Evolutionary conservation across 1,284 basidiomycete species (phyloP), one percentile per base, ranked within the genome.

Genomic region (Apiotrichum laibachii): DNA sequence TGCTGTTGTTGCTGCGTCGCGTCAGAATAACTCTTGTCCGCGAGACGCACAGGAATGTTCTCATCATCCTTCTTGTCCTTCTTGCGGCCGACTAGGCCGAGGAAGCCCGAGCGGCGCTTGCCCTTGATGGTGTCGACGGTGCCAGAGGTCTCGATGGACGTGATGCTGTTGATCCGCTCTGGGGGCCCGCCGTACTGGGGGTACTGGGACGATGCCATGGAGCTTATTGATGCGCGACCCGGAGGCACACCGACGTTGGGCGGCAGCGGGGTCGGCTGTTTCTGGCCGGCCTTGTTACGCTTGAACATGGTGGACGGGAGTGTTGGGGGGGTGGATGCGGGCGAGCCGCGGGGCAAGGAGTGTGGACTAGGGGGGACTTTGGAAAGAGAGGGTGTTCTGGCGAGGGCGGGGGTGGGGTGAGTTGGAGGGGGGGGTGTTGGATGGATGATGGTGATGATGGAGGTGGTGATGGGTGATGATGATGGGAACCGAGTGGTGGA

Each of bases 21-120:
- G n/a, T 39, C 15, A 16, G 26, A 11, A 6, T 21, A 7, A 19
- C 22, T 40, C 26, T 47, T 13, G 37, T 47, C 26, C 35, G 16
- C 19, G 13, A 22, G 34, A 47, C 37, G 19, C 35, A 35, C 33
- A 16, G 15, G 47, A 49, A 18, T 16, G 2, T 22, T 37, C 21
- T 55, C 57, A 15, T 62, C 46, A 9, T 62, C 46, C 21, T 54
- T 39, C 59, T 62, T 62, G 53, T 65, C 63, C 60, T 65, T 65
- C 34, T 56, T 65, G 15, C 63, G 45, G 12, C 54, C 55, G 26
- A 31, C 26, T 3, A 65, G 51, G 48, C 60, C 60, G 8, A 65
- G 42, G 47, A 65, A 62, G 16, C 60, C 59, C 16, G 63, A 65
- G 19, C 58, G 55, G 33, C 63, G 63, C 50, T 57, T 60, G 34